These are phyloP conservation scores for Penicillium sp. DNA, from an alignment of 2,329 filamentous ascomycete species.

Conservation along the genomic window DNA sequence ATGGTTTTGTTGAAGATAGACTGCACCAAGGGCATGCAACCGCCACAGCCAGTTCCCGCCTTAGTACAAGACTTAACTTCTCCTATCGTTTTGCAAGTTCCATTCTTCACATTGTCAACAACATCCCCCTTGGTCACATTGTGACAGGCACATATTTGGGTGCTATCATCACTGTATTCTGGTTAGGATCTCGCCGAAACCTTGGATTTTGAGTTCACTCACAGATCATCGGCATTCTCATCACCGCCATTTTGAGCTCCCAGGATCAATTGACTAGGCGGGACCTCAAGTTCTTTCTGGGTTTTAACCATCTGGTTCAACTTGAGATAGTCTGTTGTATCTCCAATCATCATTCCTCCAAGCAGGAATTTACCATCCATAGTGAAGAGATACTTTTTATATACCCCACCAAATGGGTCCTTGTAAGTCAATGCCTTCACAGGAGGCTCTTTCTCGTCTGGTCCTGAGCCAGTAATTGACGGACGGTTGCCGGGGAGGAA, in stretches of 20 bases:
- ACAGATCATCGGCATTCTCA: slow-evolving; percentile 74
- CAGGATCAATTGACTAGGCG: slow-evolving; percentile 81
- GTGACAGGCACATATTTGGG: slow-evolving; percentile 90
- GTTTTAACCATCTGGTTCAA: slow-evolving; percentile 84
- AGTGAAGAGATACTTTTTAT: slow-evolving; percentile 94
- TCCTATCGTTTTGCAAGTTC: slow-evolving; percentile 77
- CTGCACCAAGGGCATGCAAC: slow-evolving; percentile 85
- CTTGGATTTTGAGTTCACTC: slow-evolving; percentile 26
- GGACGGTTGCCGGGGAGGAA: slow-evolving; percentile 66
- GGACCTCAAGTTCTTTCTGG: slow-evolving; percentile 76
- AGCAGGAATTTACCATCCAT: slow-evolving; percentile 86
- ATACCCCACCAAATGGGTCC: slow-evolving; percentile 84
- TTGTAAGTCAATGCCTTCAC: slow-evolving; percentile 88
- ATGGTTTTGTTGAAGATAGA: slow-evolving; percentile 90
- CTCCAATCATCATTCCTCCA: slow-evolving; percentile 97
- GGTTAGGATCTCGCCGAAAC: slow-evolving; percentile 17
- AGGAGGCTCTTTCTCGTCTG: slow-evolving; percentile 53
- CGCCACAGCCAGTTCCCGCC: slow-evolving; percentile 86
- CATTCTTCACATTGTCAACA: slow-evolving; percentile 71
- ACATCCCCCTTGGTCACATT: slow-evolving; percentile 88
- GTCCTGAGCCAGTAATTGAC: slow-evolving; percentile 46
- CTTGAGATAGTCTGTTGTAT: slow-evolving; percentile 88
- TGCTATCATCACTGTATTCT: slow-evolving; percentile 67
- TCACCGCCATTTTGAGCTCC: slow-evolving; percentile 75
- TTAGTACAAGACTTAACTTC: slow-evolving; percentile 91